phyloP scores from a whole-genome alignment of 257 asterid genomes.

The Solanum gracilifrons region DNA sequence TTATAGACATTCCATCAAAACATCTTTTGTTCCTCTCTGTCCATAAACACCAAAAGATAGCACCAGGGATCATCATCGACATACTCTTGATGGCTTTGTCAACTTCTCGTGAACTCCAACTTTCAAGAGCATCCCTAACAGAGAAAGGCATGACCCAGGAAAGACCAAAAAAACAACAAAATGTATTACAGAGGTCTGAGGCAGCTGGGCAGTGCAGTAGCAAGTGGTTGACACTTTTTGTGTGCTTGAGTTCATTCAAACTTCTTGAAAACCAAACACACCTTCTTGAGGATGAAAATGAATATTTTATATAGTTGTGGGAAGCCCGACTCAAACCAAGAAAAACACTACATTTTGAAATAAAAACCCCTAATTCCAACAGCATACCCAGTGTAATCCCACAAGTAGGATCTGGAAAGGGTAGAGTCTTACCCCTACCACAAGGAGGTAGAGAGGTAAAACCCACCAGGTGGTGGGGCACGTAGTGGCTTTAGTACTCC shows the following conservation, averaged over 20 bases:
- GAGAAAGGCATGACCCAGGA: not conserved
- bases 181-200: not conserved
- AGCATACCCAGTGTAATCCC: not conserved
- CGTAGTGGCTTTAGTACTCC: not conserved
- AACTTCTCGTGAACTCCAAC: not conserved
- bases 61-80: not conserved
- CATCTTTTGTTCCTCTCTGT: not conserved
- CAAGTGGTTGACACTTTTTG: not conserved
- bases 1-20: not conserved
- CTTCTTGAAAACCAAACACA: not conserved
- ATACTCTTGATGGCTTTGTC: not conserved
- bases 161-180: not conserved
- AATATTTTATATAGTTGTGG: not conserved
- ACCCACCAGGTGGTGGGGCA: not conserved
- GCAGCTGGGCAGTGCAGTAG: not conserved
- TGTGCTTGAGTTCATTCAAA: not conserved
- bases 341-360: not conserved
- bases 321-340: not conserved
- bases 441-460: not conserved
- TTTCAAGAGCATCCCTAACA: not conserved
- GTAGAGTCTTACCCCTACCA: not conserved
- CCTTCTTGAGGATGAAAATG: not conserved
- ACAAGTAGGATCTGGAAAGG: not conserved
- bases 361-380: not conserved
- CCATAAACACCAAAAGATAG: not conserved